These are phyloP conservation scores for Candida sojae DNA, from an alignment of 1,139 yeast species.

Conservation along the genomic window DNA sequence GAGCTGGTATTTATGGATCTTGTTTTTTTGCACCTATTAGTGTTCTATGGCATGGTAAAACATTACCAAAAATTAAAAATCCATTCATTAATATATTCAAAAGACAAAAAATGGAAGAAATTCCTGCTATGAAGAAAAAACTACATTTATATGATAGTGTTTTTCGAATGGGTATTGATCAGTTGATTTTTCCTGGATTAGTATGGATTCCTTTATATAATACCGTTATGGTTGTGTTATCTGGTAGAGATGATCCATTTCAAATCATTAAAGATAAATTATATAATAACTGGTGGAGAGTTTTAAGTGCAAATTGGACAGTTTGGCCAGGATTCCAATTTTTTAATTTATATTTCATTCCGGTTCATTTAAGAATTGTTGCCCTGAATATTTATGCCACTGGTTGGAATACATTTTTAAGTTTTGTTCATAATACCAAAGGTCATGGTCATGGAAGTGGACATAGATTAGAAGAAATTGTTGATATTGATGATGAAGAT, in stretches of 20 bases:
- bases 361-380: constrained; percentile 43
- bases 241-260: constrained; percentile 39
- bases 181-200: constrained; percentile 33
- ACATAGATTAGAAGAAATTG: constrained; percentile 36
- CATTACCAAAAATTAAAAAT: constrained; percentile 51
- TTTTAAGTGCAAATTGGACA: constrained; percentile 42
- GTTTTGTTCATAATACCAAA: constrained; percentile 43
- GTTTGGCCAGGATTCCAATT: constrained; percentile 50
- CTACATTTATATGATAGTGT: constrained; percentile 34
- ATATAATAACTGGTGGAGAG: constrained; percentile 44
- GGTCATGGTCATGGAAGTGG: constrained; percentile 50
- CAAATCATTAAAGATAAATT: constrained; percentile 35
- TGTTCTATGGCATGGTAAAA: constrained; percentile 63
- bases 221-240: constrained; percentile 39
- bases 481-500: constrained; percentile 40
- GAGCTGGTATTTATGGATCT: constrained; percentile 76
- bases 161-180: constrained; percentile 40
- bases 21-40: constrained; percentile 78
- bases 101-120: constrained; percentile 12
- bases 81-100: constrained; percentile 30
- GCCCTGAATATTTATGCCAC: constrained; percentile 43
- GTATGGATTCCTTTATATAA: constrained; percentile 51
- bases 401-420: constrained; percentile 49
- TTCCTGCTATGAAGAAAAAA: constrained; percentile 14
- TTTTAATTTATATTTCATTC: constrained; percentile 38